These are phyloP conservation scores for Trametes elegans DNA, from an alignment of 768 basidiomycete species.

Conservation along the genomic window DNA sequence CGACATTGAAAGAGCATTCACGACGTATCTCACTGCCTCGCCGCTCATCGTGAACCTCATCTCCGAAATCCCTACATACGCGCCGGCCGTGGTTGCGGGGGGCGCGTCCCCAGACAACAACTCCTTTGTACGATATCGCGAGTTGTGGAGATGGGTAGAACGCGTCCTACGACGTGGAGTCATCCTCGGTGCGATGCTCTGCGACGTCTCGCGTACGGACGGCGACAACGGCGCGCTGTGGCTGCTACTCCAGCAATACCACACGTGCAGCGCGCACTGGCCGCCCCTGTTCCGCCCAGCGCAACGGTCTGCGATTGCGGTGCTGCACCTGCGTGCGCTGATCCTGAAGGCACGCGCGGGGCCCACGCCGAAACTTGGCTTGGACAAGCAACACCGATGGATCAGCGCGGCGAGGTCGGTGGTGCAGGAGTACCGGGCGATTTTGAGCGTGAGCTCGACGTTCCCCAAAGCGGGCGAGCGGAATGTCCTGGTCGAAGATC, in stretches of 20 bases:
- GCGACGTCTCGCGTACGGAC: conserved; percentile 35
- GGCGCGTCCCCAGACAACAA: conserved; percentile 38
- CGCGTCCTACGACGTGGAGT: conserved; percentile 79
- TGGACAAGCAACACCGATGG: conserved; percentile 51
- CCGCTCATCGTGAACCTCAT: conserved; percentile 52
- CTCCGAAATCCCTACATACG: conserved; percentile 39
- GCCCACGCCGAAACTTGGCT: conserved; percentile 23
- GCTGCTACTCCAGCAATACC: conserved; percentile 62
- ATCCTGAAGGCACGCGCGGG: conserved; percentile 41
- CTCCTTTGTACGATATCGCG: conserved; percentile 67
- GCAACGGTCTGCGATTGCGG: conserved; percentile 68
- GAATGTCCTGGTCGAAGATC: conserved; percentile 78
- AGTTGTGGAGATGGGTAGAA: conserved; percentile 87
- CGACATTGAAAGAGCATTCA: conserved; percentile 50
- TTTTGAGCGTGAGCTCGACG: conserved; percentile 63
- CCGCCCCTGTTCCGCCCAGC: conserved; percentile 73
- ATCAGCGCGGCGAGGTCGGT: conserved; percentile 59
- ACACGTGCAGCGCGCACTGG: conserved; percentile 65
- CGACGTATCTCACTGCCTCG: conserved; percentile 52
- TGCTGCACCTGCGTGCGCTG: conserved; percentile 73
- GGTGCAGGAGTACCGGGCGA: conserved; percentile 67
- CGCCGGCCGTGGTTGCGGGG: conserved; percentile 23
- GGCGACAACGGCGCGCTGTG: conserved; percentile 47
- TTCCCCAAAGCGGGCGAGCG: conserved; percentile 84
- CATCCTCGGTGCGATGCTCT: conserved; percentile 54